Conservation (phyloP, 371 early-diverging fungal species). For the Fennellomyces sp. region DNA sequence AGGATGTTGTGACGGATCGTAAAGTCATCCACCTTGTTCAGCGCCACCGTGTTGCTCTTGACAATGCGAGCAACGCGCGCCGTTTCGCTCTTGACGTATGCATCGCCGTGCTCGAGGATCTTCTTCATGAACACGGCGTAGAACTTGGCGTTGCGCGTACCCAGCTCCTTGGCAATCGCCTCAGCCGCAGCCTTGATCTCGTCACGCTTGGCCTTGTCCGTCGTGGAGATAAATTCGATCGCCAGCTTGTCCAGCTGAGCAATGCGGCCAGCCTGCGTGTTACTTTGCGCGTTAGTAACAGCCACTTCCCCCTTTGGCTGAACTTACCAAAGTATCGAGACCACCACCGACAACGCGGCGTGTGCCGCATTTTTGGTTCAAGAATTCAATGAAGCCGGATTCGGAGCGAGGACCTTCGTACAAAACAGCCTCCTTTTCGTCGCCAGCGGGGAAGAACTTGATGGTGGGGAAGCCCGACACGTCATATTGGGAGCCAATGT, state of each 20-base stretch:
- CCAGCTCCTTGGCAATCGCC: conserved; percentile 27
- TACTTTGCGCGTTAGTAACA: background rate
- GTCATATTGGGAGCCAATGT: conserved; percentile 59
- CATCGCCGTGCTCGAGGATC: conserved; percentile 56
- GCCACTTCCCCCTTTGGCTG: no score
- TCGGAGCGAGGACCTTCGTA: conserved; percentile 83
- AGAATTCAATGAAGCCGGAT: conserved; percentile 82
- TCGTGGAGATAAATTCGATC: conserved; percentile 58
- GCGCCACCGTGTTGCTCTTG: conserved; percentile 57
- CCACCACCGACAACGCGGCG: conserved; percentile 81
- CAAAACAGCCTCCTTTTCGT: conserved; percentile 65
- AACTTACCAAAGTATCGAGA: conserved; percentile 51
- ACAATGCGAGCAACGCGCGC: conserved; percentile 74
- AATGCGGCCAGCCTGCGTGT: conserved; percentile 71
- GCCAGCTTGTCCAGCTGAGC: conserved; percentile 69
- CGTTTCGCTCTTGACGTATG: conserved; percentile 66
- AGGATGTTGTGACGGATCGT: conserved; percentile 78
- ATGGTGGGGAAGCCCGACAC: conserved; percentile 86
- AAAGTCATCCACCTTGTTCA: conserved; percentile 76
- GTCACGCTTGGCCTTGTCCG: conserved; percentile 41
- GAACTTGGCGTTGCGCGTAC: conserved; percentile 61
- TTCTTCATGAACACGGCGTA: conserved; percentile 81
- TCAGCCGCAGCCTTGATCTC: conserved; percentile 41
- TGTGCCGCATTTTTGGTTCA: conserved; percentile 89
- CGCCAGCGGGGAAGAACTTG: conserved; percentile 83